Base-by-base conservation (phyloP, 768 basidiomycete genomes). In the Phaffia australis region DNA sequence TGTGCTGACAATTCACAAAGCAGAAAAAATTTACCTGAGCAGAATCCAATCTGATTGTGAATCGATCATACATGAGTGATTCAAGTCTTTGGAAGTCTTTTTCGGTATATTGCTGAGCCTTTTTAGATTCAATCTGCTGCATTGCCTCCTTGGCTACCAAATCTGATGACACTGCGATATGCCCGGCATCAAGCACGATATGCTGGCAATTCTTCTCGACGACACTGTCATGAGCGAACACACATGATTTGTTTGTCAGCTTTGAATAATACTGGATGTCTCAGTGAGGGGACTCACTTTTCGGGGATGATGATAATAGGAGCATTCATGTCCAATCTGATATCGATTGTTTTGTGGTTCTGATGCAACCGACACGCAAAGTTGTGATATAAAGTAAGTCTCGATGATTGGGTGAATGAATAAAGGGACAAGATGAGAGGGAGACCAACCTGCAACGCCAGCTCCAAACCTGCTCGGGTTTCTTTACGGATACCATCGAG, bases 271-370 rank as follows among this genome's bases (percentile, higher is more conserved):
- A n/a, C 52, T 54, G 4, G 16, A 54, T 27, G 6, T 42, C 6
- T 42, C 11, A 42, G 11, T 11, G 46, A 52, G 25, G 19, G 15
- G 21, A 75, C 79, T 64, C 74, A 92, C 90, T 89, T 85, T 78
- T 98, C 94, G 1, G 95, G 95, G 61, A 98, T 83, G 72, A 99
- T 90, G 74, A 99, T 95, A 71, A 99, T 84, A 6, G 95, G 95
- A 0, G 95, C 91, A 72, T 94, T 89, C 81, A 99, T 82, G 73
- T 99, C 93, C 78, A 99, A 83, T 70, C 89, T 88, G n/a, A 99
- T 80, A 74, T 98, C 93, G 54, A 98, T 80, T 1, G 95, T 98
- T 80, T 70, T 58, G 46, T 66, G 52, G 50, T 35, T 47, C 63
- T 64, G 52, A 9, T 42, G 35, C 21, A 21, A n/a, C 3, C 16